Evolutionary conservation across 2,329 filamentous ascomycete genomes (phyloP).

Genomic region (Alternaria rosae): DNA sequence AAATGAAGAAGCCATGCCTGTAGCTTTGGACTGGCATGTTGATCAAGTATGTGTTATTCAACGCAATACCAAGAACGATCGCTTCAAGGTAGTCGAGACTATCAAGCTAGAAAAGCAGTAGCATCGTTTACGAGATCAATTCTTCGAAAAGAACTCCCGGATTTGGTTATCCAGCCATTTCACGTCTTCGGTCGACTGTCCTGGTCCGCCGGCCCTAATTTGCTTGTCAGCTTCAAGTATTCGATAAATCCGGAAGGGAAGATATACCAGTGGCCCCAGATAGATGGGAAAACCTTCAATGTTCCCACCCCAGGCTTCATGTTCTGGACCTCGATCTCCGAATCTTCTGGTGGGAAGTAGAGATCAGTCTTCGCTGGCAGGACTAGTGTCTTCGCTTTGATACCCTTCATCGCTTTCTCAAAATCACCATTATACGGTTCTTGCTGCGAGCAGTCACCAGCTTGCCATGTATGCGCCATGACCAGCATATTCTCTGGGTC

Average conservation of each 20-base stretch:
- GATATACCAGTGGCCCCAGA: slow-evolving; percentile 69
- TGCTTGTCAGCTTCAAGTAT: slow-evolving; percentile 14
- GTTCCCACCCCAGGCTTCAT: slow-evolving; percentile 67
- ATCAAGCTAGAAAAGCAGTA: slow-evolving; percentile 17
- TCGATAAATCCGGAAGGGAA: neutral
- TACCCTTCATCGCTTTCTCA: slow-evolving; percentile 66
- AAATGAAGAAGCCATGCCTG: neutral
- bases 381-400: slow-evolving; percentile 76
- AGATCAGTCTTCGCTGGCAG: slow-evolving; percentile 77
- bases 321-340: slow-evolving; percentile 72
- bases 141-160: slow-evolving; percentile 58
- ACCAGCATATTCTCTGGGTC: slow-evolving; percentile 77
- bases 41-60: slow-evolving; percentile 39
- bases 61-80: slow-evolving; percentile 31
- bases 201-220: slow-evolving; percentile 72
- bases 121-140: slow-evolving; percentile 6
- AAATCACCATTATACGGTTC: slow-evolving; percentile 73
- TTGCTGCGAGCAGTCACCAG: slow-evolving; percentile 73
- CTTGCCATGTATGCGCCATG: slow-evolving; percentile 83
- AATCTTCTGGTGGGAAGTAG: slow-evolving; percentile 85
- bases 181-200: slow-evolving; percentile 73
- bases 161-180: slow-evolving; percentile 74
- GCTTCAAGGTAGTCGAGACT: slow-evolving; percentile 34
- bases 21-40: slow-evolving; percentile 32
- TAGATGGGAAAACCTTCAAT: slow-evolving; percentile 63